Percentiles rank a stretch among this genome's conserved stretches.
Evolutionary conservation across 2,329 filamentous ascomycete genomes (phyloP).

Genomic region (Chrysoporthe puriensis): DNA sequence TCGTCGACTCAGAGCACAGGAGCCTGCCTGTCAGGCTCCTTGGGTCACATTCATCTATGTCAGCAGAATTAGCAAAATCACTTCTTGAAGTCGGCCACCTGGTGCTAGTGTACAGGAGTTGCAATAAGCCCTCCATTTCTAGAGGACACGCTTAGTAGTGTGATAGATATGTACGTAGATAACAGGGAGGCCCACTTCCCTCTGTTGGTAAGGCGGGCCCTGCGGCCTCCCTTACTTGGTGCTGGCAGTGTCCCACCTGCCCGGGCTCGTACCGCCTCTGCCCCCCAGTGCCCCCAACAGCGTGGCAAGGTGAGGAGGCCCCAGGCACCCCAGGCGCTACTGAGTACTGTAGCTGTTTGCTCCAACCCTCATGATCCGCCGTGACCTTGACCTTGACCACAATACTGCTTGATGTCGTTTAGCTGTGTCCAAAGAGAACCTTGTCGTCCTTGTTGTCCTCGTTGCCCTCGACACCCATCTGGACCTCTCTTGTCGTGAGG

Average conservation of each 20-base stretch:
- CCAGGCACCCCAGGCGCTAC: not conserved
- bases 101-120: no score
- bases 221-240: not conserved
- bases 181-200: not conserved
- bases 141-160: no score
- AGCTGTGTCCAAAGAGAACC: not conserved
- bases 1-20: no score
- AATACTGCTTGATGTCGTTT: not conserved
- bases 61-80: no score
- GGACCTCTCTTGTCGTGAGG: not conserved
- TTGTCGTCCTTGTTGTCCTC: not conserved
- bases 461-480: not conserved
- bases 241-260: not conserved
- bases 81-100: no score
- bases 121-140: no score
- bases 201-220: constrained; percentile 1
- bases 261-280: not conserved
- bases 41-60: no score
- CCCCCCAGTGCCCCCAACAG: no score
- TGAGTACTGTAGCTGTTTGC: not conserved
- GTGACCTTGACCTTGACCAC: not conserved
- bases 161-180: not conserved
- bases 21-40: no score
- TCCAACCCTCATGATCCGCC: not conserved
- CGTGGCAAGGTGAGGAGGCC: no score